These are phyloP conservation scores for Cordyceps cateniannulata DNA, from an alignment of 2,329 filamentous ascomycete species.

Conservation along the genomic window DNA sequence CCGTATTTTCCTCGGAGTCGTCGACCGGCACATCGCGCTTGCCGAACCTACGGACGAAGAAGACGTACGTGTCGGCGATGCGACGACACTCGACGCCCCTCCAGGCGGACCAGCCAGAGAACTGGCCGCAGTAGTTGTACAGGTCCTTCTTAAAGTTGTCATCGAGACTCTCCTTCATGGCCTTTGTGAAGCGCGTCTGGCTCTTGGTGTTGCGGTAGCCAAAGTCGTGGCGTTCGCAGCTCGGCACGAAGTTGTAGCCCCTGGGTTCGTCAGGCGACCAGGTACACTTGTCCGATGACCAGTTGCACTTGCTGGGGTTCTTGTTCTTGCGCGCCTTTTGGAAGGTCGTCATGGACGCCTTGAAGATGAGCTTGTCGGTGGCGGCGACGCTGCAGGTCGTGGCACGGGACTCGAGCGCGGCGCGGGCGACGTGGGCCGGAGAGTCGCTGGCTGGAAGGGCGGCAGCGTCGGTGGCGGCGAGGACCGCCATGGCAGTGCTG, in stretches of 20 bases:
- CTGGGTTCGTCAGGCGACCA: slow-evolving; percentile 30
- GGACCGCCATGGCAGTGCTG: too few species aligned
- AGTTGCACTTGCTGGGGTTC: slow-evolving; percentile 17
- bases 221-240: slow-evolving; percentile 22
- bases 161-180: slow-evolving; percentile 31
- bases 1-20: not conserved
- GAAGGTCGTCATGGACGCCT: not conserved
- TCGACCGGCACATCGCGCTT: not conserved
- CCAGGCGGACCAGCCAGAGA: not conserved
- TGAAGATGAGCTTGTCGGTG: too few species aligned
- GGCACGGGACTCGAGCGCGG: too few species aligned
- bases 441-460: too few species aligned
- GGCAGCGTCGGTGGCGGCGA: too few species aligned
- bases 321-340: too few species aligned
- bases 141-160: slow-evolving; percentile 32
- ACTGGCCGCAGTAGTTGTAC: slow-evolving; percentile 18
- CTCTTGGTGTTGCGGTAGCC: slow-evolving; percentile 27
- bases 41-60: slow-evolving; percentile 17
- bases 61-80: slow-evolving; percentile 19
- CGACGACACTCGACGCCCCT: slow-evolving; percentile 14
- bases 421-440: too few species aligned
- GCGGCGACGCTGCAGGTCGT: too few species aligned
- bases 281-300: slow-evolving; percentile 31
- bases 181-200: slow-evolving; percentile 29
- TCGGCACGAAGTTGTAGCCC: slow-evolving; percentile 27